phyloP scores from a whole-genome alignment of 768 basidiomycete species.

The Leccinum sublutescens region DNA sequence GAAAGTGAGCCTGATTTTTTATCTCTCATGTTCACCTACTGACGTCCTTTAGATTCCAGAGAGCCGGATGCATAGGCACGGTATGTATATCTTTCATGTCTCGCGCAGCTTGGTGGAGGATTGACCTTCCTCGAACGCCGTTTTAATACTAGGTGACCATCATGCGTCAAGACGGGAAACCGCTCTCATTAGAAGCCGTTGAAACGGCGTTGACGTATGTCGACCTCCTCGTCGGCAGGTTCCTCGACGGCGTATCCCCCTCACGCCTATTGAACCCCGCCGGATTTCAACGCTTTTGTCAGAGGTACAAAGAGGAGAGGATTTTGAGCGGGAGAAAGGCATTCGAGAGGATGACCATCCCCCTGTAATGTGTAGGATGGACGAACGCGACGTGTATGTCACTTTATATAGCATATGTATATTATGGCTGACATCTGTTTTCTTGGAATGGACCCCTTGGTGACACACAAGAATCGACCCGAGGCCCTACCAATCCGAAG shows the following conservation, averaged over 20 bases:
- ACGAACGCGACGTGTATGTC: neutral
- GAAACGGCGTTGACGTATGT: constrained; percentile 35
- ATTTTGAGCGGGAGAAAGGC: constrained; percentile 4
- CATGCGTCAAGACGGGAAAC: constrained; percentile 25
- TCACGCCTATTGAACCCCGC: constrained; percentile 18
- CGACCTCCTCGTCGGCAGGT: constrained; percentile 31
- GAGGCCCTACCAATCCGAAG: no score
- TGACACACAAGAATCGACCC: neutral
- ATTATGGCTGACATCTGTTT: neutral
- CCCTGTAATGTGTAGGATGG: constrained; percentile 13
- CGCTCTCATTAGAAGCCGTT: constrained; percentile 25
- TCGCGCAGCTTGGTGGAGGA: no score
- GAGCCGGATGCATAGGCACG: constrained; percentile 28
- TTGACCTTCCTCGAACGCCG: neutral
- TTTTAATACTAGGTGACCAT: constrained; percentile 21
- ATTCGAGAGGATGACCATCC: constrained; percentile 21
- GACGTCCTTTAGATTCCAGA: constrained; percentile 19
- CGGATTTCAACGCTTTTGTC: constrained; percentile 26
- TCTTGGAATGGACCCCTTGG: neutral
- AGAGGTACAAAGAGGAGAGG: constrained; percentile 22
- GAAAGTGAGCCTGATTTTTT: constrained; percentile 9
- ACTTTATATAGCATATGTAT: neutral
- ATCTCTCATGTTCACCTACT: neutral
- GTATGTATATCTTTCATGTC: constrained; percentile 6
- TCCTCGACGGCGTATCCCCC: constrained; percentile 22